These are phyloP conservation scores for Tagetes erecta DNA, from an alignment of 129 eudicot genomes.

Conservation along the genomic window DNA sequence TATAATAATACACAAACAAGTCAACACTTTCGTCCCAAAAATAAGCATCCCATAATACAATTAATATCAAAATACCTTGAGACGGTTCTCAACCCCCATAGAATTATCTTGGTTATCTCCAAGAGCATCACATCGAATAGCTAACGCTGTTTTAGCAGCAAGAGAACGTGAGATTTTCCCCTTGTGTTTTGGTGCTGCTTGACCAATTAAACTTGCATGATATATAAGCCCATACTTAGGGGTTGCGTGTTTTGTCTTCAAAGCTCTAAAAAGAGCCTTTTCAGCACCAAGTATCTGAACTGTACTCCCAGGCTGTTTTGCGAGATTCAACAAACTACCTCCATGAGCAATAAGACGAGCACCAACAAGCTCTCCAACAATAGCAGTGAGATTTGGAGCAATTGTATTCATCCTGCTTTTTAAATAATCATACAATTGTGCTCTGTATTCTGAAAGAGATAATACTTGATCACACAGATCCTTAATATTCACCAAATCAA, in stretches of 20 bases:
- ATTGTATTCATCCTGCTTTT: slow-evolving; percentile 63
- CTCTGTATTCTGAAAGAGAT: slow-evolving; percentile 56
- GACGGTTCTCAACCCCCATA: slow-evolving; percentile 59
- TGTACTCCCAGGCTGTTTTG: slow-evolving; percentile 58
- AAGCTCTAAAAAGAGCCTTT: slow-evolving; percentile 61
- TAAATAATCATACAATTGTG: slow-evolving; percentile 55
- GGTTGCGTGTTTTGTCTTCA: slow-evolving; percentile 54
- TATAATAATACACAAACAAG: slow-evolving; percentile 15
- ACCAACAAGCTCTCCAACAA: slow-evolving; percentile 68
- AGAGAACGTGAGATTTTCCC: slow-evolving; percentile 67
- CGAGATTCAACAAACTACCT: slow-evolving; percentile 57
- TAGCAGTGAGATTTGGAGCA: slow-evolving; percentile 62
- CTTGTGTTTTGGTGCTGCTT: slow-evolving; percentile 72
- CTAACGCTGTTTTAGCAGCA: slow-evolving; percentile 54
- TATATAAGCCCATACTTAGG: slow-evolving; percentile 60
- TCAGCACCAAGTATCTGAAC: slow-evolving; percentile 64
- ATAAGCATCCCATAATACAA: neutral
- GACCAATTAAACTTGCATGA: slow-evolving; percentile 62
- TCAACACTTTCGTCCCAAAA: neutral
- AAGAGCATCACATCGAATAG: slow-evolving; percentile 57
- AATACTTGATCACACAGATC: slow-evolving; percentile 63
- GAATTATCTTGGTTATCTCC: slow-evolving; percentile 56
- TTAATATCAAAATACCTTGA: slow-evolving; percentile 16
- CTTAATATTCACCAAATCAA: slow-evolving; percentile 53
- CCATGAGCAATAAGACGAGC: slow-evolving; percentile 64